Evolutionary conservation across 2,329 filamentous ascomycete genomes (phyloP).

Genomic region (Beauveria varroae): DNA sequence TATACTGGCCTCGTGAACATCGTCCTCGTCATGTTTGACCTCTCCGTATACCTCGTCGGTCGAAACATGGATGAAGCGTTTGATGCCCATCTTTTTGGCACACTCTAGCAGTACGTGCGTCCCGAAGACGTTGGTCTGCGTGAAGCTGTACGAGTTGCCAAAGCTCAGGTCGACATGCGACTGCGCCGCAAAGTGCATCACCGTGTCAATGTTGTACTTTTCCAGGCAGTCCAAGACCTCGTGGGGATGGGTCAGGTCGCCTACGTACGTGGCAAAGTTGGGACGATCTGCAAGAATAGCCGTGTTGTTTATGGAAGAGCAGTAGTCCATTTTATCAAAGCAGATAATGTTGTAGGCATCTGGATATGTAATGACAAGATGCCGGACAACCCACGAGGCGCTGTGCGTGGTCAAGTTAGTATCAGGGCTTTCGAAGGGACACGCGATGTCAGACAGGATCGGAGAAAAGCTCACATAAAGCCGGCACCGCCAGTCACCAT

Average conservation of each 20-base stretch:
- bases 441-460: not conserved
- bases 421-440: not conserved
- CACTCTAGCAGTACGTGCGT: conserved; percentile 78
- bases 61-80: conserved; percentile 72
- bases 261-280: conserved; percentile 75
- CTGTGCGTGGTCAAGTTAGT: conserved; percentile 32
- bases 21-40: conserved; percentile 63
- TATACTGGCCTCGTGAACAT: conserved; percentile 65
- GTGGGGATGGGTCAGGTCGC: conserved; percentile 64
- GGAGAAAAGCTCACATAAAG: conserved; percentile 60
- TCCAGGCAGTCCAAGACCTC: conserved; percentile 66
- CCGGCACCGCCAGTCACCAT: conserved; percentile 79
- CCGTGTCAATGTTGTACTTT: conserved; percentile 65
- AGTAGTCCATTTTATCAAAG: conserved; percentile 81
- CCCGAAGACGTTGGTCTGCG: conserved; percentile 72
- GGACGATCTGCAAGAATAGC: conserved; percentile 55
- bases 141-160: conserved; percentile 75
- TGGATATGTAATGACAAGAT: conserved; percentile 67
- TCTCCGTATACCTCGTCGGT: conserved; percentile 85
- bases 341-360: conserved; percentile 70
- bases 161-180: conserved; percentile 79
- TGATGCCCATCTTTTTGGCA: conserved; percentile 62
- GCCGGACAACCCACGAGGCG: conserved; percentile 76
- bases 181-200: conserved; percentile 81
- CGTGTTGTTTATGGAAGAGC: conserved; percentile 73